Evolutionary conservation across 2,329 filamentous ascomycete species (phyloP).

Genomic region (Pyrenophora seminiperda): DNA sequence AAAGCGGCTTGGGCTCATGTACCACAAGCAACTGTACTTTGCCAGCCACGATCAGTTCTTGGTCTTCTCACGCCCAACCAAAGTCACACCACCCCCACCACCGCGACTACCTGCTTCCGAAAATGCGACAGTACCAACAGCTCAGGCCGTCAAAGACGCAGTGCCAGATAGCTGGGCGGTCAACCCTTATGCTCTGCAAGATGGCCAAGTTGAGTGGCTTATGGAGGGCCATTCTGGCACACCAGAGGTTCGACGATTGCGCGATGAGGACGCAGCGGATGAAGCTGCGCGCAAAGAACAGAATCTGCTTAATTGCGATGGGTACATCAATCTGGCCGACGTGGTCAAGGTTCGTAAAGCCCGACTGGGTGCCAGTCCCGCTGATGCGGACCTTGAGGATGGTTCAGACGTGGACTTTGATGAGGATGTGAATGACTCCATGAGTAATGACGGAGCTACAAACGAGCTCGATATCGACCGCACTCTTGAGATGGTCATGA

Average conservation of each 20-base stretch:
- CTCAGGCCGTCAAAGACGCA: conserved; percentile 60
- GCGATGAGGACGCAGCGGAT: conserved; percentile 64
- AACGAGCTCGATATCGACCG: conserved; percentile 61
- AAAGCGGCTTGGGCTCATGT: conserved; percentile 63
- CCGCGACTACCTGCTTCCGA: conserved; percentile 57
- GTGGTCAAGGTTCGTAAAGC: conserved; percentile 64
- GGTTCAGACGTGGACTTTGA: conserved; percentile 64
- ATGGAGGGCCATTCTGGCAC: conserved; percentile 49
- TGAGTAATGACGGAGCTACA: conserved; percentile 59
- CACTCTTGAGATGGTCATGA: conserved; percentile 65
- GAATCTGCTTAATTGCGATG: conserved; percentile 64
- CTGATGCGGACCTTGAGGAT: conserved; percentile 57
- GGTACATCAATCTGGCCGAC: conserved; percentile 66
- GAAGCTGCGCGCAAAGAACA: conserved; percentile 64
- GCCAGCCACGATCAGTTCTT: conserved; percentile 67
- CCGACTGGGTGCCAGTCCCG: conserved; percentile 56
- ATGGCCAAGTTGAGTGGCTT: conserved; percentile 63
- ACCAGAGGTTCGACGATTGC: conserved; percentile 52
- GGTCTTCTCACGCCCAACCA: conserved; percentile 65
- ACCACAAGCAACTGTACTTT: conserved; percentile 70
- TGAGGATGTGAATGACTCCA: conserved; percentile 53
- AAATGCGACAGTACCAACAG: conserved; percentile 57
- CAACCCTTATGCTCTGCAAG: conserved; percentile 63
- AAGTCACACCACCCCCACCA: conserved; percentile 62
- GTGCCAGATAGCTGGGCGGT: conserved; percentile 66